These are phyloP conservation scores for Jimgerdemannia flammicorona DNA, from an alignment of 192 early-diverging fungal species.

Conservation along the genomic window DNA sequence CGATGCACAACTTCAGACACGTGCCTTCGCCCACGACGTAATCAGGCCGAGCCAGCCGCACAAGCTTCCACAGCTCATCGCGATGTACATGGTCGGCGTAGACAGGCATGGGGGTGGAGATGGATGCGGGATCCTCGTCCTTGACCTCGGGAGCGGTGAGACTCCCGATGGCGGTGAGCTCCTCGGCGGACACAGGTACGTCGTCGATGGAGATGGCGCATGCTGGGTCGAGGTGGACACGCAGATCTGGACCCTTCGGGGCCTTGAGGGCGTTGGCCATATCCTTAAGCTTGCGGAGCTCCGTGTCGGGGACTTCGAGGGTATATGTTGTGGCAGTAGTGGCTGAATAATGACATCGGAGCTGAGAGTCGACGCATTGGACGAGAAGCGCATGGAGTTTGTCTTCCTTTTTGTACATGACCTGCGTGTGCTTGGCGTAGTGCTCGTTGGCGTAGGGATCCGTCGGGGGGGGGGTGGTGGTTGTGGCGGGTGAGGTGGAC, in stretches of 20 bases:
- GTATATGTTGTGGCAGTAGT: background rate
- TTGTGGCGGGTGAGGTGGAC: background rate
- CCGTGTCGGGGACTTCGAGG: slow-evolving; percentile 8
- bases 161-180: background rate
- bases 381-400: slow-evolving; percentile 19
- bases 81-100: background rate
- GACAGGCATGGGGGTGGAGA: too few species aligned
- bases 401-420: slow-evolving; percentile 25
- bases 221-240: slow-evolving; percentile 11
- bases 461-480: background rate
- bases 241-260: background rate
- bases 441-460: background rate
- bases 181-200: slow-evolving; percentile 1
- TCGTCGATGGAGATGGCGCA: slow-evolving; percentile 32
- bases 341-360: slow-evolving; percentile 12
- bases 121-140: background rate
- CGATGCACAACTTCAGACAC: slow-evolving; percentile 4
- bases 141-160: background rate
- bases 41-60: background rate
- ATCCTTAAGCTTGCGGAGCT: slow-evolving; percentile 17
- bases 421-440: slow-evolving; percentile 11
- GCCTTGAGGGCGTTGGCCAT: slow-evolving; percentile 21
- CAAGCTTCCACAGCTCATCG: background rate
- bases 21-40: background rate
- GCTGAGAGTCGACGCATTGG: slow-evolving; percentile 17